Percentiles rank a stretch among this genome's conserved stretches.
Conservation (phyloP, 352 stramenopile genomes). For the Phytopythium litorale region DNA sequence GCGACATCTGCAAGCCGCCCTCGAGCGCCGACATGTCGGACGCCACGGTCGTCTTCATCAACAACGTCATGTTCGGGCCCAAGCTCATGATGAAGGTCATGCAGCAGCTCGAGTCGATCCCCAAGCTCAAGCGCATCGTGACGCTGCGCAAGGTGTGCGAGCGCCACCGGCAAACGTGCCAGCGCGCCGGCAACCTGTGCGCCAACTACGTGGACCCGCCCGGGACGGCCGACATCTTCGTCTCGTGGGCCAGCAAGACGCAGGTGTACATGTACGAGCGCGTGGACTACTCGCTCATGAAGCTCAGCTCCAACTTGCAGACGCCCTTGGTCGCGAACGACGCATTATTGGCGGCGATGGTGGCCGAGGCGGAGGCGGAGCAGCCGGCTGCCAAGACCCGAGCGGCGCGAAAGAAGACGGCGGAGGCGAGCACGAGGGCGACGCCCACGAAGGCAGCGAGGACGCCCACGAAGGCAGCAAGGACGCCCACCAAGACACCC, state of each 20-base stretch:
- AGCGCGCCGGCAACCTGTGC: constrained; percentile 48
- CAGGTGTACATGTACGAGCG: constrained; percentile 73
- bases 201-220: constrained; percentile 71
- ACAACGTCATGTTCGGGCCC: constrained; percentile 82
- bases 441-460: background rate
- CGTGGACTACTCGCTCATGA: constrained; percentile 35
- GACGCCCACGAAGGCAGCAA: background rate
- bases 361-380: background rate
- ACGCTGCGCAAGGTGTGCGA: constrained; percentile 80
- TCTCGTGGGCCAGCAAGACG: constrained; percentile 79
- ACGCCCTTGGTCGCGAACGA: background rate
- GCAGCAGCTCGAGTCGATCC: constrained; percentile 54
- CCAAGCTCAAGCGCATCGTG: constrained; percentile 60
- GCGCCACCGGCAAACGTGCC: constrained; percentile 59
- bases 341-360: background rate
- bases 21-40: constrained; percentile 51
- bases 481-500: background rate
- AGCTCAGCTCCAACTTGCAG: constrained; percentile 29
- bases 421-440: background rate
- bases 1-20: constrained; percentile 68
- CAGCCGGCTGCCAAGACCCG: background rate
- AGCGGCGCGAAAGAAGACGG: background rate
- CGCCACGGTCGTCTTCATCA: constrained; percentile 84
- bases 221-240: constrained; percentile 57
- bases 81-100: constrained; percentile 72